These are phyloP conservation scores for Calvatia gigantea DNA, from an alignment of 768 basidiomycete genomes.

Conservation along the genomic window DNA sequence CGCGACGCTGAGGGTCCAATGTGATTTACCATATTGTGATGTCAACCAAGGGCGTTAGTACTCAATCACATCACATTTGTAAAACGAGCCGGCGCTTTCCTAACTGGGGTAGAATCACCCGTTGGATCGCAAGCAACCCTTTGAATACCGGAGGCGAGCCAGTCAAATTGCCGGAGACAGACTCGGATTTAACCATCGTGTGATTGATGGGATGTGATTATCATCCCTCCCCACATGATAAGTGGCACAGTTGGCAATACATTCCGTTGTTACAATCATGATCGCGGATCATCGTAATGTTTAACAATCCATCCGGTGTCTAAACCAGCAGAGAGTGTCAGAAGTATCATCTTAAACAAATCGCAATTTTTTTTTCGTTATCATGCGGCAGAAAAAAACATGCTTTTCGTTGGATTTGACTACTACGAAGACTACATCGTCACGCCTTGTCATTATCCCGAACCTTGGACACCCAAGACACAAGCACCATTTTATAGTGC, in stretches of 20 bases:
- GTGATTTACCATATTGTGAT: slow-evolving; percentile 13
- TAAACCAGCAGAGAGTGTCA: background rate
- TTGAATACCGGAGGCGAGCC: background rate
- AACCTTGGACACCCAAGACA: no score
- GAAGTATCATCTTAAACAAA: no score
- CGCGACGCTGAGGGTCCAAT: background rate
- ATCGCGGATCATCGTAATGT: background rate
- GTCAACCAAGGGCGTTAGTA: background rate
- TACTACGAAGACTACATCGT: no score
- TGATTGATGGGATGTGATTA: background rate
- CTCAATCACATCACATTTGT: background rate
- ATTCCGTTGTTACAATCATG: background rate
- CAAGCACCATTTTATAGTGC: no score
- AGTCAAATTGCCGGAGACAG: background rate
- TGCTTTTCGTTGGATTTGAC: no score
- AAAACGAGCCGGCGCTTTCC: background rate
- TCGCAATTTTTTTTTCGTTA: no score
- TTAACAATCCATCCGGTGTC: background rate
- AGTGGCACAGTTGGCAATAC: background rate
- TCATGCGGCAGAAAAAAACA: no score
- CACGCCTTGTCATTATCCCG: no score
- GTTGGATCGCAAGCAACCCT: background rate
- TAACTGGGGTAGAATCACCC: background rate
- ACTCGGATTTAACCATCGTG: background rate
- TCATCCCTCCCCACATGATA: background rate